Conservation (phyloP, 2,329 filamentous ascomycete genomes). For the Colletotrichum kahawae region DNA sequence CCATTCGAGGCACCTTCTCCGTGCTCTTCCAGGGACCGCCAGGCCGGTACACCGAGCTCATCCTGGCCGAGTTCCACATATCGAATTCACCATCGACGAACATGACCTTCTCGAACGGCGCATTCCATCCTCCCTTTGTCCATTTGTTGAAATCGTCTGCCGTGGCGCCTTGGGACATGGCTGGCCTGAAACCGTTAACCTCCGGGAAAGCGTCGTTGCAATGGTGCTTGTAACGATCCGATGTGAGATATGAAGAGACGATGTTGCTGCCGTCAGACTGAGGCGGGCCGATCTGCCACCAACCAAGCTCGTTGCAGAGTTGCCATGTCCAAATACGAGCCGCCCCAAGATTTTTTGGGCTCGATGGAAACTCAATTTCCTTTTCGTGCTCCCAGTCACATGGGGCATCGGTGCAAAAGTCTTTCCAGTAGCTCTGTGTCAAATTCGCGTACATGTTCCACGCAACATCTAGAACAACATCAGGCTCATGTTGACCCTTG, state of each 20-base stretch:
- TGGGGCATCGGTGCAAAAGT: neutral
- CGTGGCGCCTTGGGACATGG: conserved; percentile 2
- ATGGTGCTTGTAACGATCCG: neutral
- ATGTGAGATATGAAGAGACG: conserved; percentile 2
- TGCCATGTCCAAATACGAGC: conserved; percentile 7
- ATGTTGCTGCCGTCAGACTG: conserved; percentile 10
- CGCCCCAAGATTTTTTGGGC: neutral
- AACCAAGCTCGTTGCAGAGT: conserved; percentile 19
- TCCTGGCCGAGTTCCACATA: conserved; percentile 12
- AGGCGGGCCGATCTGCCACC: conserved; percentile 10
- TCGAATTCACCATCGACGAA: conserved; percentile 18
- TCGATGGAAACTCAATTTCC: neutral
- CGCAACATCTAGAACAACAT: neutral
- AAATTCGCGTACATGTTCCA: neutral
- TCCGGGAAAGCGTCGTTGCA: conserved; percentile 3
- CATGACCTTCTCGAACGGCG: conserved; percentile 13
- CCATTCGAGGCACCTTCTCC: neutral
- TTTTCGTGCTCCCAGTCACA: neutral
- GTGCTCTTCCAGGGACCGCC: conserved; percentile 3
- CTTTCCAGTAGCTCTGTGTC: neutral
- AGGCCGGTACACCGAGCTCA: conserved; percentile 13
- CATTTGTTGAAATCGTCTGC: conserved; percentile 8
- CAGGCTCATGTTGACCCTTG: neutral
- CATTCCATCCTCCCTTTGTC: conserved; percentile 10
- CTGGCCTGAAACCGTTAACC: conserved; percentile 1